These are phyloP conservation scores for Apiotrichum akiyoshidainum DNA, from an alignment of 1,284 basidiomycete species.

Conservation along the genomic window DNA sequence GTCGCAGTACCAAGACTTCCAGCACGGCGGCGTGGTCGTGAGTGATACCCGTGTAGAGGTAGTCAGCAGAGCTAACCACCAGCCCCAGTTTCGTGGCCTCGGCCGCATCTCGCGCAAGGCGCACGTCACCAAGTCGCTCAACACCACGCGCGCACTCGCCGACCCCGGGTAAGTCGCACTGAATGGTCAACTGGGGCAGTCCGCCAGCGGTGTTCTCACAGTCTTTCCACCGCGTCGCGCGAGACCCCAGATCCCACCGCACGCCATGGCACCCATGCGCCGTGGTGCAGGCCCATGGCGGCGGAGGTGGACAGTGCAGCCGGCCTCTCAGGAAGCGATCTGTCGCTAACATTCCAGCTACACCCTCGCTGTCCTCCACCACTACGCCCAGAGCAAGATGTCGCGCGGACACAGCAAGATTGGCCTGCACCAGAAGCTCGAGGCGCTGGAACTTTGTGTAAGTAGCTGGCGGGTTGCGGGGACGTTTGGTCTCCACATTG, in stretches of 20 bases:
- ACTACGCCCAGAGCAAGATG: slow-evolving; percentile 2
- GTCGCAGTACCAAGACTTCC: not conserved
- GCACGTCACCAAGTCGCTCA: slow-evolving; percentile 6
- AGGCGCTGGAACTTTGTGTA: not conserved
- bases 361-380: slow-evolving; percentile 16
- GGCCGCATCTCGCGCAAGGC: slow-evolving; percentile 1
- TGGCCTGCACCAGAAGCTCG: slow-evolving; percentile 1
- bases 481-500: too few relatives aligned
- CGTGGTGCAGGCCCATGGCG: too few relatives aligned
- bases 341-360: slow-evolving; percentile 2
- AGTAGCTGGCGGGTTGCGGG: not conserved
- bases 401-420: not conserved
- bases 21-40: not conserved
- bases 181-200: too few relatives aligned
- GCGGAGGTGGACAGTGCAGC: too few relatives aligned
- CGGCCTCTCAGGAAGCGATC: not conserved
- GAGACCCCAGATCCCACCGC: too few relatives aligned
- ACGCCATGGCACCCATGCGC: too few relatives aligned
- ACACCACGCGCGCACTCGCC: slow-evolving; percentile 15
- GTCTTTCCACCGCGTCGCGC: too few relatives aligned
- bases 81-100: not conserved
- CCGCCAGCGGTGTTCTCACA: too few relatives aligned
- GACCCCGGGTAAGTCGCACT: slow-evolving; percentile 13
- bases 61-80: not conserved
- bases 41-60: not conserved